Conservation (phyloP, 2,329 filamentous ascomycete genomes). For the Colletotrichum horii region DNA sequence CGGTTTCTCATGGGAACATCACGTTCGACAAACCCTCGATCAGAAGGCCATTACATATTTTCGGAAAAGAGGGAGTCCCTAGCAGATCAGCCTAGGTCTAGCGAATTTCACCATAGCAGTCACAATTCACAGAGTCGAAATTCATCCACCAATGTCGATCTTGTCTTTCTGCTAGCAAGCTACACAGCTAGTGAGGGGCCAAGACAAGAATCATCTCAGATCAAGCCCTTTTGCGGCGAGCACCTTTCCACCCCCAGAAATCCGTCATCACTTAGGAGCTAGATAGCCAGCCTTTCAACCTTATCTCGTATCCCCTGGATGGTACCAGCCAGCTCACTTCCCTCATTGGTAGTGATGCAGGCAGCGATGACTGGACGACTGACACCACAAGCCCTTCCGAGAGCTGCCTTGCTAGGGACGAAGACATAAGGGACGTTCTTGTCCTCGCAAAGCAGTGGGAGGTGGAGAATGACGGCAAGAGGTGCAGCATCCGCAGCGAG, state of each 20-base stretch:
- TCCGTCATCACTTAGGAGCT: conserved; percentile 39
- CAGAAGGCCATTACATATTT: neutral
- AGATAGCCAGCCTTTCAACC: conserved; percentile 94
- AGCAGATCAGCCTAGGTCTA: no score
- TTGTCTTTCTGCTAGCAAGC: neutral
- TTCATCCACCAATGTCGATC: neutral
- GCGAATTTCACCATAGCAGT: neutral
- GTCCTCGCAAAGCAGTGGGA: conserved; percentile 87
- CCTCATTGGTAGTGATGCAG: conserved; percentile 90
- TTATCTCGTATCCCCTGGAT: conserved; percentile 91
- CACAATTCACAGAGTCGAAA: neutral
- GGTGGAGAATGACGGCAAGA: conserved; percentile 84
- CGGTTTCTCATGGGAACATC: neutral
- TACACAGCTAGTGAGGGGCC: neutral
- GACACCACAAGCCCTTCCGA: conserved; percentile 89
- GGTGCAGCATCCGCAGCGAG: conserved; percentile 88
- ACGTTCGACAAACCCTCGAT: neutral
- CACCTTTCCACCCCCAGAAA: neutral
- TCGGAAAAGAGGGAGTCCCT: no score
- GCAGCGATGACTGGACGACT: conserved; percentile 84
- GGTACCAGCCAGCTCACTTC: conserved; percentile 83
- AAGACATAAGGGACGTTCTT: conserved; percentile 72
- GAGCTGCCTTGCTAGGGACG: conserved; percentile 78
- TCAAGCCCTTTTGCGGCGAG: neutral
- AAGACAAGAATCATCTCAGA: neutral